These are phyloP conservation scores for Nannochloropsis gaditana DNA, from an alignment of 108 stramenopile species.

Conservation along the genomic window DNA sequence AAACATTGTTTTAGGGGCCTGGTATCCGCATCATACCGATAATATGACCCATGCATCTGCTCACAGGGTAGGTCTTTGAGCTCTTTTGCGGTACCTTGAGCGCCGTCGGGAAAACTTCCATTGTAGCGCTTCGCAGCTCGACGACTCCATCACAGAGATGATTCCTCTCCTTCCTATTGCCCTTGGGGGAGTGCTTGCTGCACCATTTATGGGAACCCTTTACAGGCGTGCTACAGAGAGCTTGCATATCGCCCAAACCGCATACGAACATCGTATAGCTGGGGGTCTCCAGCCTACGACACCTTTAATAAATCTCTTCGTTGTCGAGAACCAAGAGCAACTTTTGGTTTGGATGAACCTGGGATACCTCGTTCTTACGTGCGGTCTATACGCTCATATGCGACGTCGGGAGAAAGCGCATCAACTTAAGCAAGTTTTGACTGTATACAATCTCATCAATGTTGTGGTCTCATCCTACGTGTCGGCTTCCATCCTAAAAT, in stretches of 20 bases:
- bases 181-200: neutral
- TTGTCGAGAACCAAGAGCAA: constrained; percentile 23
- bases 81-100: too few species aligned
- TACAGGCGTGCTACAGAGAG: constrained; percentile 21
- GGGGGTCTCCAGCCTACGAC: constrained; percentile 33
- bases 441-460: neutral
- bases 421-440: neutral
- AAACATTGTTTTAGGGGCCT: too few species aligned
- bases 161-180: neutral
- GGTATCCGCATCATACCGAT: too few species aligned
- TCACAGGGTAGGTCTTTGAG: too few species aligned
- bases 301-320: constrained; percentile 34
- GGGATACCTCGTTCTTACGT: constrained; percentile 24
- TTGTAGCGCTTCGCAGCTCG: too few species aligned
- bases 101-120: too few species aligned
- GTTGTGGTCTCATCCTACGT: constrained; percentile 30
- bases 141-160: neutral
- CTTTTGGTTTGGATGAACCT: constrained; percentile 32
- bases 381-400: constrained; percentile 27
- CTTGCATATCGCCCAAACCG: constrained; percentile 30
- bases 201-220: neutral
- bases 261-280: constrained; percentile 25
- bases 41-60: too few species aligned
- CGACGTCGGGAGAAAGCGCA: constrained; percentile 26
- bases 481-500: constrained; percentile 21